Evolutionary conservation across 2,329 filamentous ascomycete species (phyloP), one percentile per base, ranked within the genome.

Genomic region (Fusarium sp.): DNA sequence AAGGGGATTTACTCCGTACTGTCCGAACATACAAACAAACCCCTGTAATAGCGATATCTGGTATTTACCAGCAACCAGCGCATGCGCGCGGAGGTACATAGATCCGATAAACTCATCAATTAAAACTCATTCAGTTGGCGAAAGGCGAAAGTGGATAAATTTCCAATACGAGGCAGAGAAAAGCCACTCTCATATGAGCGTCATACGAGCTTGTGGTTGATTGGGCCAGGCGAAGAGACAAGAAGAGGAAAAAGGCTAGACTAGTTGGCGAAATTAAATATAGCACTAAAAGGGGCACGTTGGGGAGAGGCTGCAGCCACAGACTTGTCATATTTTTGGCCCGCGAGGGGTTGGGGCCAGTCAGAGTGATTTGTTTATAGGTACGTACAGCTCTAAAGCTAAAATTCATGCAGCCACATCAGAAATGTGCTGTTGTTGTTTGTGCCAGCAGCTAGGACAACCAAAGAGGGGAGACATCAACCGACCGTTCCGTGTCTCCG

Each of bases 141-240:
- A 28, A 28, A 28, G 10, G 26, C 11, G 10, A 28, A 28, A 28
- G 26, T 28, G 34, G 34, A 36, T n/a, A 36, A 17, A 28, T 11
- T 19, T 7, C n/a, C 34, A 42, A 65, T 68, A 67, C 65, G 65
- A 67, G 59, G 23, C 14, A 19, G 36, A 54, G 30, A 42, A 47
- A 40, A 45, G 10, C 26, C 4, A 30, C 40, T 21, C 32, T 15
- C 39, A 62, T 32, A 21, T 21, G 14, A 24, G 21, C 20, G 53
- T 47, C 65, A 61, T 65, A 65, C 65, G 65, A 67, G 39, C 26
- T 17, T 17, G 34, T 9, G n/a, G 21, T 19, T 65, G 65, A 68
- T 67, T 67, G 65, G 65, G n/a, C n/a, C n/a, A 43, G 47, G 21
- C 17, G 38, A 7, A 21, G 38, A 34, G 58, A 67, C 53, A 67